These are phyloP conservation scores for Hansenula lynferdii DNA, from an alignment of 1,139 yeast species.

Conservation along the genomic window DNA sequence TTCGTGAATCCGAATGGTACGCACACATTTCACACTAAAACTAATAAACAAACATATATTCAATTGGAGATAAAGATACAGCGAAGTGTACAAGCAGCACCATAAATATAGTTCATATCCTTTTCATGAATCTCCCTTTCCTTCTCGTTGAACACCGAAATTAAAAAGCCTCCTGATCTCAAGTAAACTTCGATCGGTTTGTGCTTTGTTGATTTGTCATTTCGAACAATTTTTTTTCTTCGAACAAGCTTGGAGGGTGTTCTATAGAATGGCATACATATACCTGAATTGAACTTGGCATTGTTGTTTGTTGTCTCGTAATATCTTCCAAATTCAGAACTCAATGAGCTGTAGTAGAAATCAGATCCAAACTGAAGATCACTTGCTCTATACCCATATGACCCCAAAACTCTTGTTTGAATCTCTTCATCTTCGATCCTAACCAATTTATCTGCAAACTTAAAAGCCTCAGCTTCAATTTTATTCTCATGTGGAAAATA, in stretches of 20 bases:
- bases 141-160: slow-evolving; percentile 42
- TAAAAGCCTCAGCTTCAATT: slow-evolving; percentile 41
- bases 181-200: slow-evolving; percentile 37
- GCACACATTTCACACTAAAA: too few species aligned
- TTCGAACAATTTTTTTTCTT: slow-evolving; percentile 24
- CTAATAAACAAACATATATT: too few species aligned
- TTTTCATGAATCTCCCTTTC: slow-evolving; percentile 33
- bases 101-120: slow-evolving; percentile 40
- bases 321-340: slow-evolving; percentile 51
- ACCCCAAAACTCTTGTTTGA: slow-evolving; percentile 46
- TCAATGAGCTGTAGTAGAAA: slow-evolving; percentile 45
- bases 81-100: slow-evolving; percentile 21
- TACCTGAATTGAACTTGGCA: slow-evolving; percentile 39
- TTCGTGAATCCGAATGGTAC: background rate
- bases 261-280: slow-evolving; percentile 48
- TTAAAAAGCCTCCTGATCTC: slow-evolving; percentile 53
- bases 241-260: slow-evolving; percentile 38
- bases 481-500: slow-evolving; percentile 38
- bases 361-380: slow-evolving; percentile 35
- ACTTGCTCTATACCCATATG: slow-evolving; percentile 32
- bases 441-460: slow-evolving; percentile 32
- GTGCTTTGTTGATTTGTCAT: slow-evolving; percentile 9
- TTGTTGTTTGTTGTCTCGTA: slow-evolving; percentile 30
- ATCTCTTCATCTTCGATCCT: slow-evolving; percentile 30
- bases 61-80: slow-evolving; percentile 18